Base-by-base conservation (phyloP, 768 basidiomycete species). In the Termitomyces titanicus region DNA sequence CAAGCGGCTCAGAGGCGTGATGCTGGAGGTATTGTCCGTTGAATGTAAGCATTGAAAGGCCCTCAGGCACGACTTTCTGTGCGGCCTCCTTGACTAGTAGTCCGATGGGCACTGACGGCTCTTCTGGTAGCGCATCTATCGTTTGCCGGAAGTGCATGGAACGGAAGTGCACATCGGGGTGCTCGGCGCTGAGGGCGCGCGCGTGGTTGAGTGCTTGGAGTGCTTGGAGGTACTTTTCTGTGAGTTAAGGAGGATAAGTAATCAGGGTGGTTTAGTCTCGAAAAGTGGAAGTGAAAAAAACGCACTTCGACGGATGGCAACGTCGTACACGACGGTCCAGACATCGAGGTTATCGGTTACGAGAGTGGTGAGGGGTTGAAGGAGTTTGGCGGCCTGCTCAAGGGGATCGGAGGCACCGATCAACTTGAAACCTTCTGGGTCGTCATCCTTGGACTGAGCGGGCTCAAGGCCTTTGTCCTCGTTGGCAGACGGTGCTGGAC, bases 181-280 rank as follows among this genome's bases (percentile, higher is more conserved):
- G 66, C 15, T 82, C 71, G 0, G 80, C 58, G 50, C 84, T 76
- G 11, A 92, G 59, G 3, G 72, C 64, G 17, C 74, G 74, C 0
- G 87, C 90, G 5, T 70, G 74, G 11, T 73, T 74, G 4, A 98
- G 78, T 0, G 89, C 89, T 60, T 78, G 77, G 3, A 84, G 68
- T 0, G 94, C 94, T 62, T 92, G 90, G 34, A 95, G 72, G 56
- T 85, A 83, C 68, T 92, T 92, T 66, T 84, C 94, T 94, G 59
- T n/a, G n/a, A n/a, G n/a, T 22, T n/a, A 17, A 43, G 47, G 59
- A 3, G 61, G 45, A 47, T 22, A 18, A 20, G 35, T 24, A 10
- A 37, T 31, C 5, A 61, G 31, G 25, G 42, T 51, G 22, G 31
- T 31, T 35, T 51, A 44, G 31, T 35, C 56, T 34, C 5, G n/a